Evolutionary conservation across 768 basidiomycete genomes (phyloP).

Genomic region (Leccinum truebloodii): DNA sequence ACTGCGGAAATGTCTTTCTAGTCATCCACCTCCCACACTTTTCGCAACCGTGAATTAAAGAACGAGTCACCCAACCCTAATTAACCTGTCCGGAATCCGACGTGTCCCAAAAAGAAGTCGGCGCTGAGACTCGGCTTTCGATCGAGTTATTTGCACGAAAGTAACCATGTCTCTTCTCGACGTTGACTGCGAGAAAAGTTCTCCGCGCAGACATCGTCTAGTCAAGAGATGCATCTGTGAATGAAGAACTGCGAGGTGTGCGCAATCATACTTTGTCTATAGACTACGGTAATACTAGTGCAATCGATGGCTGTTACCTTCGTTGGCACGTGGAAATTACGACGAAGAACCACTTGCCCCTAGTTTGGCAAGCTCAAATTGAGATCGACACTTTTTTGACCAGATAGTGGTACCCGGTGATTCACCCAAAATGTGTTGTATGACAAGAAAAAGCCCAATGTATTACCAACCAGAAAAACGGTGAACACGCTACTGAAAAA

Average conservation of each 20-base stretch:
- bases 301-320: background rate
- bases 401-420: background rate
- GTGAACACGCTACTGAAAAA: constrained; percentile 3
- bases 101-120: background rate
- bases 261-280: background rate
- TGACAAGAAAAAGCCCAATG: constrained; percentile 1
- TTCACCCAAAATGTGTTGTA: background rate
- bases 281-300: background rate
- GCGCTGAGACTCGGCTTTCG: background rate
- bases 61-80: background rate
- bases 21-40: background rate
- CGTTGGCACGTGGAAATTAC: constrained; percentile 13
- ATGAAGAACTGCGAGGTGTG: background rate
- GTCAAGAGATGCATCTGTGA: background rate
- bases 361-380: background rate
- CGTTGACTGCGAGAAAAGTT: background rate
- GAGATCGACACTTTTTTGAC: constrained; percentile 8
- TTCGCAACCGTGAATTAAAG: background rate
- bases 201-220: background rate
- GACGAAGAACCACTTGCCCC: background rate
- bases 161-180: background rate
- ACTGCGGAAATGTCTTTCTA: constrained; percentile 4
- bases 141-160: background rate
- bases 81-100: background rate
- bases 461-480: constrained; percentile 5